Evolutionary conservation across 169 alveolate species (phyloP).

Genomic region (Plasmodium berghei): DNA sequence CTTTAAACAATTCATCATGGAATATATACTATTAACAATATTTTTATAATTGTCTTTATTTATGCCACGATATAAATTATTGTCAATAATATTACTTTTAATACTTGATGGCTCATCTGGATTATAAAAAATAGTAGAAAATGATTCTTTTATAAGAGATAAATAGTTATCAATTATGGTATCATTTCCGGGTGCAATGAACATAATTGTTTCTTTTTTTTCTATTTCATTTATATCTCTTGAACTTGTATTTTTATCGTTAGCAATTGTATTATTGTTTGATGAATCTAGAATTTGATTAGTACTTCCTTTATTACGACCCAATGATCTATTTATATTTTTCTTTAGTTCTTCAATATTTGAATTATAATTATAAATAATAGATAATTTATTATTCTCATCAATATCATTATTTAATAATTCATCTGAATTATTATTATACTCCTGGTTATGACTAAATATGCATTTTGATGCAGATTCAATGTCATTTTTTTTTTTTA

Average conservation of each 20-base stretch:
- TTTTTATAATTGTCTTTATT: slow-evolving; percentile 7
- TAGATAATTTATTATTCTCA: background rate
- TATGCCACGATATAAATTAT: slow-evolving; percentile 11
- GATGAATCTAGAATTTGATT: slow-evolving; percentile 15
- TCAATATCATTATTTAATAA: slow-evolving; percentile 5
- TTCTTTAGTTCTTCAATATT: background rate
- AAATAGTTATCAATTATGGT: slow-evolving; percentile 1
- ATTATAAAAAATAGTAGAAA: slow-evolving; percentile 24
- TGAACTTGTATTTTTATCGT: slow-evolving; percentile 13
- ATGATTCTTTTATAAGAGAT: slow-evolving; percentile 31
- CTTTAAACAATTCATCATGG: slow-evolving; percentile 28
- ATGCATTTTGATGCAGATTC: slow-evolving; percentile 16
- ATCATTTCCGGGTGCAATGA: background rate
- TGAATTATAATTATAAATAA: slow-evolving; percentile 23
- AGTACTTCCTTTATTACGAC: slow-evolving; percentile 3
- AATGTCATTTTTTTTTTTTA: slow-evolving; percentile 11
- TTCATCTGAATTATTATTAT: background rate
- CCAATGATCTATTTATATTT: slow-evolving; percentile 1
- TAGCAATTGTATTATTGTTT: background rate
- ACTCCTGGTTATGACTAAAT: background rate
- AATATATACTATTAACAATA: slow-evolving; percentile 29
- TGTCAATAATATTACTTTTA: background rate
- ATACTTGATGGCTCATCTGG: slow-evolving; percentile 20
- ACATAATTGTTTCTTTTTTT: background rate
- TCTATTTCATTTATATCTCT: slow-evolving; percentile 23